Conservation (phyloP, 169 alveolate genomes). For the Plasmodium adleri region DNA sequence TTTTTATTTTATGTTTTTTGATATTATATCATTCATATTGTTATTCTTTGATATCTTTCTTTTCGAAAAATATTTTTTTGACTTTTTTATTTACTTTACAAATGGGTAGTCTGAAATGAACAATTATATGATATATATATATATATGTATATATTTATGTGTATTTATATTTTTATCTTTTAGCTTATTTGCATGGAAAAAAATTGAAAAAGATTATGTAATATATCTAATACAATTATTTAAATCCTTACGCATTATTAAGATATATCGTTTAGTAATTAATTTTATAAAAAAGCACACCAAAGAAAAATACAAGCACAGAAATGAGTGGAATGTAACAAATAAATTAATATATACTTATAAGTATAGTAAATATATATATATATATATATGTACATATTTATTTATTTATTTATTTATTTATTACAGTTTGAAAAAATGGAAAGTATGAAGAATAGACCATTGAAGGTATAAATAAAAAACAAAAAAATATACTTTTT, state of each 20-base stretch:
- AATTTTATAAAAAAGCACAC: conserved; percentile 24
- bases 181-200: conserved; percentile 7
- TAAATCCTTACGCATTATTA: conserved; percentile 39
- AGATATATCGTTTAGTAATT: conserved; percentile 33
- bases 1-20: conserved; percentile 51
- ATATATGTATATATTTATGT: background rate
- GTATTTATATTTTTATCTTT: no score
- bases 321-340: conserved; percentile 71
- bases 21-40: conserved; percentile 24
- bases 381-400: background rate
- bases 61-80: conserved; percentile 40
- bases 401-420: background rate
- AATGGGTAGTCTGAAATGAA: conserved; percentile 12
- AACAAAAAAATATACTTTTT: background rate
- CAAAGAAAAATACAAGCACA: conserved; percentile 60
- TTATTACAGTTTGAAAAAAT: conserved; percentile 49
- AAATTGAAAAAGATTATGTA: conserved; percentile 7
- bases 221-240: conserved; percentile 23
- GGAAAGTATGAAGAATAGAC: conserved; percentile 54
- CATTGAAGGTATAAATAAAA: background rate
- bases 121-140: background rate
- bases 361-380: background rate
- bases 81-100: conserved; percentile 13
- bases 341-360: background rate
- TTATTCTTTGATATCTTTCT: conserved; percentile 21